Conservation (phyloP, 176 grass and related monocot genomes). For the Calamus simplicifolius region DNA sequence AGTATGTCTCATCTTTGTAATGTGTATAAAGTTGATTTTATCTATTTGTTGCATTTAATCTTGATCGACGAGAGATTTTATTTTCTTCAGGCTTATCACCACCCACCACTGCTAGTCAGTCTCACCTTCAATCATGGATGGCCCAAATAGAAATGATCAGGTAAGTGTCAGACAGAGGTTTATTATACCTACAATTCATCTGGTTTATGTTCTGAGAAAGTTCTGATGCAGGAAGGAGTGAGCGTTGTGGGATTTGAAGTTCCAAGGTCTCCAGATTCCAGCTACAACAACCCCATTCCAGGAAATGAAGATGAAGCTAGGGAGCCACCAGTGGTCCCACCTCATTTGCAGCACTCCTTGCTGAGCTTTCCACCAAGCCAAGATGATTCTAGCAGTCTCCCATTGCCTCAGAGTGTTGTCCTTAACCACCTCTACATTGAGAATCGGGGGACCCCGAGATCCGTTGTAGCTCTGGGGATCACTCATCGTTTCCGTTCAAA, state of each 20-base stretch:
- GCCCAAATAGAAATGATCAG: slow-evolving; percentile 5
- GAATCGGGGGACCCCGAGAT: slow-evolving; percentile 15
- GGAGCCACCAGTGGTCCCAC: slow-evolving; percentile 18
- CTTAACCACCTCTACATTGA: slow-evolving; percentile 27
- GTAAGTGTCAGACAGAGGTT: not conserved
- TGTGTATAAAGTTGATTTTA: too few relatives aligned
- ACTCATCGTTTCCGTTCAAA: slow-evolving; percentile 22
- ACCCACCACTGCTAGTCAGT: too few relatives aligned
- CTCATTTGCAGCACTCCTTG: slow-evolving; percentile 17
- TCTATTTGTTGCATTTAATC: too few relatives aligned
- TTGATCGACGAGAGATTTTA: too few relatives aligned
- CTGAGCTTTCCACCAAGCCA: slow-evolving; percentile 8
- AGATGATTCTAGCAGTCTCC: slow-evolving; percentile 6
- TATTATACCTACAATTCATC: too few relatives aligned
- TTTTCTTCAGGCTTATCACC: too few relatives aligned
- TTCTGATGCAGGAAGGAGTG: slow-evolving; percentile 9
- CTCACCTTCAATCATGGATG: slow-evolving; percentile 6
- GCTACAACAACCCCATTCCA: slow-evolving; percentile 19
- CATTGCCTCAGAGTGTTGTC: slow-evolving; percentile 5
- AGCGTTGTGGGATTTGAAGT: slow-evolving; percentile 17
- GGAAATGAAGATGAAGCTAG: slow-evolving; percentile 21
- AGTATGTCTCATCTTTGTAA: too few relatives aligned
- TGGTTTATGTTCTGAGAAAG: not conserved
- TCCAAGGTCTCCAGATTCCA: slow-evolving; percentile 19
- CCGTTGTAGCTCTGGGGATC: slow-evolving; percentile 16